Percentiles rank a stretch among this genome's conserved stretches.
Conservation (phyloP, 164 flowering plant genomes). For the Echeveria elegans region DNA sequence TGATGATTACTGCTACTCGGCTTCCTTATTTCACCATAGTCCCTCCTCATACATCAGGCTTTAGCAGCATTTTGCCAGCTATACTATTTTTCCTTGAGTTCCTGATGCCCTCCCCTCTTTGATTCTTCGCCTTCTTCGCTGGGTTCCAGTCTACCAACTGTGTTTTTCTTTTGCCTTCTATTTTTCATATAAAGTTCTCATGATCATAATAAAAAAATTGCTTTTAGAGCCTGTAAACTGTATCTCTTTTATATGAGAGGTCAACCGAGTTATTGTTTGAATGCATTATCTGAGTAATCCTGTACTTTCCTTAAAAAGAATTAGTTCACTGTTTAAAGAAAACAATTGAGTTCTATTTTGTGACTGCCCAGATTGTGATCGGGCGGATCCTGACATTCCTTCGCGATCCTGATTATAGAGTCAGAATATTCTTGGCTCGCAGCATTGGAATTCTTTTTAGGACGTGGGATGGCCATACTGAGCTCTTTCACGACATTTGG, state of each 20-base stretch:
- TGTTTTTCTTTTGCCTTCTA: too few species aligned
- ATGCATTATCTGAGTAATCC: neutral
- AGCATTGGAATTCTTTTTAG: slow-evolving; percentile 74
- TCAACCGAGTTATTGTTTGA: slow-evolving; percentile 6
- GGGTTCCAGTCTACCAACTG: neutral
- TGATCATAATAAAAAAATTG: too few species aligned
- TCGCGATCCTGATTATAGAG: slow-evolving; percentile 83
- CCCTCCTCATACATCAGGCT: neutral
- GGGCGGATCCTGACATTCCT: slow-evolving; percentile 64
- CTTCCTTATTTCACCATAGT: too few species aligned
- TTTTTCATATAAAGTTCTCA: neutral
- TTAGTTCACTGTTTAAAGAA: neutral
- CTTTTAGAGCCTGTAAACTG: neutral
- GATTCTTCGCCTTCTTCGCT: neutral
- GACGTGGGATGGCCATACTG: slow-evolving; percentile 95
- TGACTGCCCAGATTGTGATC: slow-evolving; percentile 48
- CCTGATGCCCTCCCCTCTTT: neutral
- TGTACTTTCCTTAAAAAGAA: neutral
- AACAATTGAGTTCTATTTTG: slow-evolving; percentile 5
- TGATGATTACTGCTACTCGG: too few species aligned
- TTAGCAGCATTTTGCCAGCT: neutral
- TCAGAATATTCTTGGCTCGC: slow-evolving; percentile 61
- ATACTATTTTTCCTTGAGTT: neutral
- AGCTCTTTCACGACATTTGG: slow-evolving; percentile 86
- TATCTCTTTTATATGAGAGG: neutral